Base-by-base conservation (phyloP, 2,329 filamentous ascomycete species). In the Sclerotinia minor region DNA sequence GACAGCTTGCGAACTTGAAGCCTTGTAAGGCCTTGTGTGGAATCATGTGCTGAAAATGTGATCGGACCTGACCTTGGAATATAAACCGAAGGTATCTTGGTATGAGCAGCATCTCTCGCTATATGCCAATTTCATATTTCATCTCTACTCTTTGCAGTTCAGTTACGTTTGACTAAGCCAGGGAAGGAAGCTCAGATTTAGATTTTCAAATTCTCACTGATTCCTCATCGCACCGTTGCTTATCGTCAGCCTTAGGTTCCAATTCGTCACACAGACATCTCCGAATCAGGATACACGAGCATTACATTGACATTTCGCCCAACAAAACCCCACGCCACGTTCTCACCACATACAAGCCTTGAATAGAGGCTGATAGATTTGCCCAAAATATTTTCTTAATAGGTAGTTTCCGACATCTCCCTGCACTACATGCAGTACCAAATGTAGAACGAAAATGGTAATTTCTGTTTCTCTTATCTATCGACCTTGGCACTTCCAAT, bases 141-240 rank as follows among this genome's bases (percentile, higher is more conserved):
- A 41, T 41, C 38, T 21, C 24, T 15, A 45, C 35, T 58, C 17
- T 58, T 24, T 45, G 26, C 17, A 29, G 41, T 35, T 35, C 24
- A 24, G 38, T 29, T 41, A 45, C 9, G 21, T 41, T 67, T 68
- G 29, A 41, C 50, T 45, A 60, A 45, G 32, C 45, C 58, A 50
- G 29, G 50, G 41, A 65, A 59, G 61, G 67, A 35, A 68, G 63
- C 47, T 64, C 58, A 60, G n/a, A 49, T 29, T n/a, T n/a, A 35
- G 11, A n/a, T 59, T 45, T 45, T 21, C 17, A 35, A 44, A 38
- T 44, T 60, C 49, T 44, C 54, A 54, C 45, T 53, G n/a, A 53
- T 38, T 26, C n/a, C 53, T 68, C 65, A 49, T 50, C 53, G 41
- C 11, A 9, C 44, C 17, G 61, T 44, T 63, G 21, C n/a, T 67